Percentiles rank a stretch among this genome's conserved stretches.
These are phyloP conservation scores for Colletotrichum eremochloae DNA, from an alignment of 2,329 filamentous ascomycete genomes.

Conservation along the genomic window DNA sequence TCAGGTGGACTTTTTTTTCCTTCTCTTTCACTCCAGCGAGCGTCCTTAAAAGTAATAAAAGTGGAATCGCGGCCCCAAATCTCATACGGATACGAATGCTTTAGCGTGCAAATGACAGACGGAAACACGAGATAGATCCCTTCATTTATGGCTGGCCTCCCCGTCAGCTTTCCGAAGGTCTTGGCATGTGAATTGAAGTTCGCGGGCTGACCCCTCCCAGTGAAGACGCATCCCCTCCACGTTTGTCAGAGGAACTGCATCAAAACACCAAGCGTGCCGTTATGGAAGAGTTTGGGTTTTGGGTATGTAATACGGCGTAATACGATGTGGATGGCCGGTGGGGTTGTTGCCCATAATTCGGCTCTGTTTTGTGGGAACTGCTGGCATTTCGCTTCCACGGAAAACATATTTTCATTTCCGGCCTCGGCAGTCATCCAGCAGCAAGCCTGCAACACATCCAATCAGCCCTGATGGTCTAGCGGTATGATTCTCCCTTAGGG, in stretches of 20 bases:
- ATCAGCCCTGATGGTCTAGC: slow-evolving; percentile 42
- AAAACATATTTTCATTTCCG: not conserved
- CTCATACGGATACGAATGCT: not conserved
- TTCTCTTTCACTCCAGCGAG: not conserved
- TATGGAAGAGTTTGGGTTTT: too few relatives aligned
- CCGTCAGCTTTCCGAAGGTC: too few relatives aligned
- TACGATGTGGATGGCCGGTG: not conserved
- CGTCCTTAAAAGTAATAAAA: not conserved
- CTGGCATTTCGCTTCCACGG: too few relatives aligned
- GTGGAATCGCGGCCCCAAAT: not conserved
- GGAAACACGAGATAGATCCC: not conserved
- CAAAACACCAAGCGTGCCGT: too few relatives aligned
- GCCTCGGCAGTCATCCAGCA: rapidly evolving
- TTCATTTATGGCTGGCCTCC: not conserved
- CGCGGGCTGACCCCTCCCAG: not conserved
- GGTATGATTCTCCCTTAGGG: slow-evolving; percentile 43
- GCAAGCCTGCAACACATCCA: not conserved
- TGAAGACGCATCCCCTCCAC: not conserved
- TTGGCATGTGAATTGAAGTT: too few relatives aligned
- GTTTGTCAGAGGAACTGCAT: not conserved
- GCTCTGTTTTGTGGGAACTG: not conserved
- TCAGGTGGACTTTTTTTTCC: not conserved
- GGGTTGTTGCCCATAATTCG: not conserved
- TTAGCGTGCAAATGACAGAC: not conserved
- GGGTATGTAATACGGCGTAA: too few relatives aligned